These are phyloP conservation scores for Phialophora macrospora DNA, from an alignment of 2,329 filamentous ascomycete species.

Conservation along the genomic window DNA sequence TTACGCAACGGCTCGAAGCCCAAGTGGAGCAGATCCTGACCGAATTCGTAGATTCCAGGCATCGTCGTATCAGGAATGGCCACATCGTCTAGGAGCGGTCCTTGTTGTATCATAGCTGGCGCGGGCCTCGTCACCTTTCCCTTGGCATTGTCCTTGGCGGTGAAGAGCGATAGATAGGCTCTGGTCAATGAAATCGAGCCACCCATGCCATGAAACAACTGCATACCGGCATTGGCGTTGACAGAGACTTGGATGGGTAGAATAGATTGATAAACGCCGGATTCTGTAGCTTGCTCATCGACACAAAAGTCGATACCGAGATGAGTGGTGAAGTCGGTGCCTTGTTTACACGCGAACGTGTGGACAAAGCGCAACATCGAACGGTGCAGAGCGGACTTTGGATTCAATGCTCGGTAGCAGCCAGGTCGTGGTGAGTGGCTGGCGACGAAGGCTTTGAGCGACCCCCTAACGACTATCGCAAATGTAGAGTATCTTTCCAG, in stretches of 20 bases:
- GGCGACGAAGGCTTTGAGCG: constrained; percentile 68
- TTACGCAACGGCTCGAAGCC: constrained; percentile 56
- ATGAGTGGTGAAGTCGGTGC: constrained; percentile 66
- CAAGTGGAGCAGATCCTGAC: constrained; percentile 64
- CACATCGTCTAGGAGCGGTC: constrained; percentile 1
- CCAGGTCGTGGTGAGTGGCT: constrained; percentile 65
- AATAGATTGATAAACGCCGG: constrained; percentile 46
- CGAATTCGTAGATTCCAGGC: constrained; percentile 64
- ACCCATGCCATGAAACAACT: constrained; percentile 58
- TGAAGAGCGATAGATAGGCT: constrained; percentile 59
- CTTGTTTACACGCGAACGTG: constrained; percentile 38
- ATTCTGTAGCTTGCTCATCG: constrained; percentile 50
- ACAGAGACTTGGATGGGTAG: constrained; percentile 74
- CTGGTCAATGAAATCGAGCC: constrained; percentile 45
- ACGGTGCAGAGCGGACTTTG: constrained; percentile 58
- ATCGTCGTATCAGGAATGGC: constrained; percentile 7
- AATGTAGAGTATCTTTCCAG: constrained; percentile 71
- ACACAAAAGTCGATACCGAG: constrained; percentile 74
- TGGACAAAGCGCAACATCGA: constrained; percentile 65
- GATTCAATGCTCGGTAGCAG: constrained; percentile 65
- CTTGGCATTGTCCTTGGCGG: constrained; percentile 27
- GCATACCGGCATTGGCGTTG: constrained; percentile 67
- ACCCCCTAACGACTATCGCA: constrained; percentile 66
- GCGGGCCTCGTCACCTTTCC: neutral
- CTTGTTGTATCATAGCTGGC: constrained; percentile 27